Base-by-base conservation (phyloP, 2,329 filamentous ascomycete genomes). In the Parascedosporium putredinis region DNA sequence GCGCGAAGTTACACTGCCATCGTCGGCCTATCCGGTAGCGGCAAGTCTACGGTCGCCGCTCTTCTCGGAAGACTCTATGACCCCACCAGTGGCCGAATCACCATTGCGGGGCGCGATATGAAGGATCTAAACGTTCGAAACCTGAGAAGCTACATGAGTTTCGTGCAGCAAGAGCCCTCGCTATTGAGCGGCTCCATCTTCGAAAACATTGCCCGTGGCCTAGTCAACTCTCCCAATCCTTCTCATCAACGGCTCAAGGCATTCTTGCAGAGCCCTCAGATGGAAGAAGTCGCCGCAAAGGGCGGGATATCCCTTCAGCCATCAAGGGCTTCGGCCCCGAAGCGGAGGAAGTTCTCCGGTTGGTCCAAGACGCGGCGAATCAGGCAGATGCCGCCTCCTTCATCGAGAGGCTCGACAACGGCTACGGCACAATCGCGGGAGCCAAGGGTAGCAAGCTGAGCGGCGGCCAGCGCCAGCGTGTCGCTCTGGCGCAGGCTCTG, bases 21-120 rank as follows among this genome's bases (percentile, higher is more conserved):
- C 46, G 46, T 49, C 18, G 50, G 50, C 20, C 40, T 46, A 24
- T 49, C 45, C 33, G 50, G 50, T 33, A 46, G 45, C 23, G 50
- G 50, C 7, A 52, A 52, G 33, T 52, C 50, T 20, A 52, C 50
- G 8, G 42, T 52, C 16, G 23, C 48, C 8, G 42, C 50, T 22
- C 29, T 52, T 5, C 43, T 52, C 22, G 50, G 34, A 27, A 24
- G 50, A 40, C 24, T 52, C n/a, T 52, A 52, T 33, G 48, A 27
- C 20, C 38, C 50, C 5, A 50, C 22, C n/a, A n/a, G 3, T 14
- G 50, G 50, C 18, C 22, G 23, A 31, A 42, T 52, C 10, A 16
- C 34, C 3, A 20, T 52, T 27, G 34, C 44, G 14, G 54, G 52
- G 14, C 52, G 56, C 12, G 60, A 66, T 45, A 58, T 65, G 6